Percentiles rank a stretch among this genome's conserved stretches.
These are phyloP conservation scores for Emergomyces africanus DNA, from an alignment of 2,329 filamentous ascomycete genomes.

Conservation along the genomic window DNA sequence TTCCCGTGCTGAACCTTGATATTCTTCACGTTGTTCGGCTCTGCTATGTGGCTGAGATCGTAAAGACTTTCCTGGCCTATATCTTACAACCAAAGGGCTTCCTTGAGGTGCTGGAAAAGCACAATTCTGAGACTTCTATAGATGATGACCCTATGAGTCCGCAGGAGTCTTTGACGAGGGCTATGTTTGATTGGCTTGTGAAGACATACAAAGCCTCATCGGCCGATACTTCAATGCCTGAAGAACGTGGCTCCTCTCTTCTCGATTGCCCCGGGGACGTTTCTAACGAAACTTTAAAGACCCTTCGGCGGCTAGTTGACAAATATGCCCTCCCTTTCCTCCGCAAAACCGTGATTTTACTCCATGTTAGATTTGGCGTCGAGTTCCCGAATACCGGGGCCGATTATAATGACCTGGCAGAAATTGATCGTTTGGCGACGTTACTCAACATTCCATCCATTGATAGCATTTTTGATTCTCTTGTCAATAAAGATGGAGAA, in stretches of 20 bases:
- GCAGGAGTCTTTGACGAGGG: conserved; percentile 18
- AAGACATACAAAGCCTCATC: conserved; percentile 7
- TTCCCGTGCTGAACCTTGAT: conserved; percentile 55
- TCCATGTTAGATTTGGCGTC: conserved; percentile 79
- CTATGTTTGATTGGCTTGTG: conserved; percentile 28
- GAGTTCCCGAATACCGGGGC: conserved; percentile 63
- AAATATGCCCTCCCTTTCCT: conserved; percentile 86
- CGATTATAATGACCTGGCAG: conserved; percentile 40
- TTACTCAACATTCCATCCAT: conserved; percentile 64
- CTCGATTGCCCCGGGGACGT: conserved; percentile 20
- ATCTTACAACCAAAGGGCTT: conserved; percentile 27
- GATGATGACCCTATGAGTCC: conserved; percentile 19
- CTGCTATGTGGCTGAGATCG: conserved; percentile 82
- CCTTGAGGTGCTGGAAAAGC: conserved; percentile 22
- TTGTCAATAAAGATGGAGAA: conserved; percentile 29
- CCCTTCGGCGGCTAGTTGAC: conserved; percentile 38
- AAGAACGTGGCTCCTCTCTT: background rate
- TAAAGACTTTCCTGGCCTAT: conserved; percentile 59
- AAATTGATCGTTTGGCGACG: conserved; percentile 70
- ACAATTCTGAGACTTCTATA: conserved; percentile 15
- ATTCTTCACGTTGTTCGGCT: conserved; percentile 68
- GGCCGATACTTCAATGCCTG: background rate
- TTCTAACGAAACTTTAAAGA: conserved; percentile 14
- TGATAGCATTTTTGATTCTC: conserved; percentile 59
- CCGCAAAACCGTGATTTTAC: conserved; percentile 68